A percentile compares a stretch with the other conserved stretches of the same genome.
phyloP scores from a whole-genome alignment of 805 yeast genomes.

The Yarrowia sp. region DNA sequence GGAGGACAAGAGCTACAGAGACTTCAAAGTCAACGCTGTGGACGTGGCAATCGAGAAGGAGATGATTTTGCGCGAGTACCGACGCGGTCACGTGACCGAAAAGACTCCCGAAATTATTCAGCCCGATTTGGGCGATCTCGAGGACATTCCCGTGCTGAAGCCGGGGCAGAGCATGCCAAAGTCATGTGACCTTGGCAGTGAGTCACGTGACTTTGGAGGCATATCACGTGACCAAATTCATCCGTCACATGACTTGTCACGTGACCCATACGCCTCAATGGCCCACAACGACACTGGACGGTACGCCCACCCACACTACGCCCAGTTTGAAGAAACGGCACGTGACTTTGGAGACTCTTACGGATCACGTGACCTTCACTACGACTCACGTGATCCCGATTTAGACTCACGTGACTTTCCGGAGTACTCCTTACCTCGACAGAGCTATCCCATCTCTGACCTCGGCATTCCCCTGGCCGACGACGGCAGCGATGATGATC shows the following conservation, averaged over 20 bases:
- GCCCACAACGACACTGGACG: too few species aligned
- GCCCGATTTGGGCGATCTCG: too few species aligned
- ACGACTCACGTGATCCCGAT: background rate
- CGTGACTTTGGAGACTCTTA: background rate
- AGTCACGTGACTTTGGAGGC: background rate
- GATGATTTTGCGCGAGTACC: conserved; percentile 11
- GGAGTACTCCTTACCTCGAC: background rate
- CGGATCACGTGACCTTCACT: too few species aligned
- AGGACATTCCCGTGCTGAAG: background rate
- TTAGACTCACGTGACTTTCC: background rate
- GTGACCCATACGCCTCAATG: background rate
- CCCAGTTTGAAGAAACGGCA: background rate
- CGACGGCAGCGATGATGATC: background rate
- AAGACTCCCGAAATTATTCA: too few species aligned
- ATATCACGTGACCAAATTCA: too few species aligned
- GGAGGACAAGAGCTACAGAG: background rate
- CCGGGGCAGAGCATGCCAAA: background rate
- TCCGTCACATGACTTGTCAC: background rate
- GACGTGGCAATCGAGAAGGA: conserved; percentile 10
- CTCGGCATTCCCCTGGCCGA: background rate
- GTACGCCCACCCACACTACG: background rate
- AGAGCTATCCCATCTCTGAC: background rate
- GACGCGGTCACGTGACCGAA: background rate
- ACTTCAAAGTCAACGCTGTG: background rate
- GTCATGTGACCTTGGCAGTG: too few species aligned